Conservation (phyloP, 495 filamentous ascomycete genomes). For the Clavariopsis aquatica region DNA sequence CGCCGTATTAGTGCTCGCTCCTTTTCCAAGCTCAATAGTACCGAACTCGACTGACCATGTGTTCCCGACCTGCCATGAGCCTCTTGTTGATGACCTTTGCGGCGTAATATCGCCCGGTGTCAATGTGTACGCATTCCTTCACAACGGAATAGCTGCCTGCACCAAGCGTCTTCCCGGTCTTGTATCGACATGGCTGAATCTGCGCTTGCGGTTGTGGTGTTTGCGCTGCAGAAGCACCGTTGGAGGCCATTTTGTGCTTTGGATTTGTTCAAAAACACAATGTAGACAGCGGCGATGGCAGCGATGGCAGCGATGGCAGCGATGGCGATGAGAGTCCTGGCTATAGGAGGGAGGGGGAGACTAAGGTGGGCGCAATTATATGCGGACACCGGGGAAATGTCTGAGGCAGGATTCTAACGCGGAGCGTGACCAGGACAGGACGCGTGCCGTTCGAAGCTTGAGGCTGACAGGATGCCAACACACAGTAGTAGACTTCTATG, state of each 20-base stretch:
- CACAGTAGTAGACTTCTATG: background rate
- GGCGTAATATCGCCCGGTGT: conserved; percentile 96
- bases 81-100: conserved; percentile 99
- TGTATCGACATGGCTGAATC: conserved; percentile 85
- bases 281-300: background rate
- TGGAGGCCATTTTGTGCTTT: conserved; percentile 28
- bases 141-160: conserved; percentile 97
- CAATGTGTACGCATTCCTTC: conserved; percentile 99
- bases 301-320: no score
- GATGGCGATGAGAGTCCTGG: no score
- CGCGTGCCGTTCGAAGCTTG: background rate
- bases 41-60: conserved; percentile 70
- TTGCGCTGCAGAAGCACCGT: conserved; percentile 23
- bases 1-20: background rate
- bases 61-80: conserved; percentile 94
- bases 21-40: background rate
- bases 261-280: background rate
- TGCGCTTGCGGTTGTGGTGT: conserved; percentile 52
- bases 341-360: background rate
- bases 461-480: background rate
- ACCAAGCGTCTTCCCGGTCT: conserved; percentile 96
- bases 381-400: background rate
- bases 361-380: background rate
- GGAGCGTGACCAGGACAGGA: background rate
- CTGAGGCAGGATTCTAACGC: background rate